phyloP scores from a whole-genome alignment of 2,329 filamentous ascomycete genomes.

The Sarocladiaceae sp. region DNA sequence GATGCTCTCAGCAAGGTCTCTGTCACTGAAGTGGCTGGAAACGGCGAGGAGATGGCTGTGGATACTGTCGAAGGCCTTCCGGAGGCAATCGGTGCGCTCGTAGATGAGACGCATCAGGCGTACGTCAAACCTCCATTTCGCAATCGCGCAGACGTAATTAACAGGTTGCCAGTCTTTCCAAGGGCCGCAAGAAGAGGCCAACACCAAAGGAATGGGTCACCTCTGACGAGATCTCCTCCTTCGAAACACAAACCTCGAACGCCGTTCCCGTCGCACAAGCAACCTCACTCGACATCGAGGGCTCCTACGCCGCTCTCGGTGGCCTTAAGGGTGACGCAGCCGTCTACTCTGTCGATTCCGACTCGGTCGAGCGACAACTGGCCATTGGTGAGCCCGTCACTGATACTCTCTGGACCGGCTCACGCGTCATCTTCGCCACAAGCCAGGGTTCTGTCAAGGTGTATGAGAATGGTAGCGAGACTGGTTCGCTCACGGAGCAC shows the following conservation, averaged over 20 bases:
- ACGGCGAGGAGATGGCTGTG: conserved; percentile 88
- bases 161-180: conserved; percentile 61
- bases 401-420: conserved; percentile 57
- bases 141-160: background rate
- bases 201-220: conserved; percentile 83
- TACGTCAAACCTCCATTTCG: conserved; percentile 40
- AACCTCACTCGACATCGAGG: conserved; percentile 46
- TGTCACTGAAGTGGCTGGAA: conserved; percentile 53
- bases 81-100: conserved; percentile 63
- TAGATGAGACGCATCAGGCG: conserved; percentile 78
- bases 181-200: conserved; percentile 83
- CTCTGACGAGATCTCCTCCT: conserved; percentile 59
- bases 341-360: conserved; percentile 69
- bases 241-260: conserved; percentile 40
- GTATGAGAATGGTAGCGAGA: conserved; percentile 66
- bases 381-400: conserved; percentile 67
- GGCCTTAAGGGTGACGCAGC: conserved; percentile 71
- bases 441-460: conserved; percentile 76
- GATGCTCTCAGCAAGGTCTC: conserved; percentile 84
- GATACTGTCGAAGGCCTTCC: conserved; percentile 72
- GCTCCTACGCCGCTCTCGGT: conserved; percentile 67
- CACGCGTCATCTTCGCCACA: conserved; percentile 68
- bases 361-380: conserved; percentile 63
- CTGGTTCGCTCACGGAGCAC: conserved; percentile 72
- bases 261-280: conserved; percentile 43